Conservation (phyloP, 2,329 filamentous ascomycete genomes). For the Keithomyces neogunnii region DNA sequence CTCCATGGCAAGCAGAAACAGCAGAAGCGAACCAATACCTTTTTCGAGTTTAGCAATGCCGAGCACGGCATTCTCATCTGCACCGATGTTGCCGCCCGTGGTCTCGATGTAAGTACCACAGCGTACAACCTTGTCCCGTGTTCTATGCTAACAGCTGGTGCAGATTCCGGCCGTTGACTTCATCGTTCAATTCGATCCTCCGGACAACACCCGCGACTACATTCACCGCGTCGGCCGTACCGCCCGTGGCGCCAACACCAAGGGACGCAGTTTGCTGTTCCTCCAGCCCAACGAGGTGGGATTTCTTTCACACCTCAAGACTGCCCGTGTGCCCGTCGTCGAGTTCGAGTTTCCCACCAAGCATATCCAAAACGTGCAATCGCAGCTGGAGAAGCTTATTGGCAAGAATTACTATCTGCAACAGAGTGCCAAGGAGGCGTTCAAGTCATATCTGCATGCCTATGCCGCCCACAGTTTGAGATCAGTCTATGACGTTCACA, state of each 20-base stretch:
- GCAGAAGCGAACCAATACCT: constrained; percentile 96
- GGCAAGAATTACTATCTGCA: constrained; percentile 95
- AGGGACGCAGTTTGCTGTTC: constrained; percentile 87
- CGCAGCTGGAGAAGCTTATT: constrained; percentile 90
- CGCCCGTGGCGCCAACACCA: constrained; percentile 72
- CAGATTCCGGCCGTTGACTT: constrained; percentile 90
- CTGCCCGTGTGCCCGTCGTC: constrained; percentile 83
- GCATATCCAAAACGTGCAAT: constrained; percentile 85
- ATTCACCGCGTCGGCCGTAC: constrained; percentile 96
- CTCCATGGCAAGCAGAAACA: constrained; percentile 96
- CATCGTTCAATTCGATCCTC: constrained; percentile 93
- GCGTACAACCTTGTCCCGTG: not conserved
- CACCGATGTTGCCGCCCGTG: constrained; percentile 92
- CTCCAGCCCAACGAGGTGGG: constrained; percentile 86
- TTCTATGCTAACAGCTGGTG: not conserved
- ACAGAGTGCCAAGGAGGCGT: constrained; percentile 71
- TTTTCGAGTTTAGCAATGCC: constrained; percentile 83
- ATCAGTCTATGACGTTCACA: constrained; percentile 67
- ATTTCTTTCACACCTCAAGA: constrained; percentile 85
- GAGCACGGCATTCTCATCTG: constrained; percentile 83
- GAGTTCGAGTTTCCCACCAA: constrained; percentile 92
- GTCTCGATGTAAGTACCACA: constrained; percentile 62
- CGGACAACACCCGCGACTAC: constrained; percentile 83
- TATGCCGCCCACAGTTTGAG: constrained; percentile 67
- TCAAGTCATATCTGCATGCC: constrained; percentile 86